These are phyloP conservation scores for Lophium mytilinum DNA, from an alignment of 495 filamentous ascomycete species.

Conservation along the genomic window DNA sequence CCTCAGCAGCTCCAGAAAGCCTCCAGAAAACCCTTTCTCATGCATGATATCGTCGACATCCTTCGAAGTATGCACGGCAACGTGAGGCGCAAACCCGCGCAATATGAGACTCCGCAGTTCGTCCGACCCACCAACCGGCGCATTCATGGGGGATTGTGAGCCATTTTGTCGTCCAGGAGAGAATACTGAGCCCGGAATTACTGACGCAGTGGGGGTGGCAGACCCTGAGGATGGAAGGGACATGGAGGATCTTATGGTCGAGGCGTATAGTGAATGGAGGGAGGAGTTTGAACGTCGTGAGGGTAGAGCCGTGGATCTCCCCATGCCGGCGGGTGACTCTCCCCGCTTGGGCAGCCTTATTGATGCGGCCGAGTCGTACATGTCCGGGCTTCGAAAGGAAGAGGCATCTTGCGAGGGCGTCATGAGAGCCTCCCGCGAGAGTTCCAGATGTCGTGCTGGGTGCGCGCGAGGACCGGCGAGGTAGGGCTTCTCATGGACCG, in stretches of 20 bases:
- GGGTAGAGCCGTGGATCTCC: constrained; percentile 33
- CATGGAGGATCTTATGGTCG: constrained; percentile 31
- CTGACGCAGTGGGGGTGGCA: constrained; percentile 27
- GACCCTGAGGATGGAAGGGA: constrained; percentile 28
- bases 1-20: constrained; percentile 74
- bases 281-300: constrained; percentile 37
- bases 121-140: constrained; percentile 27
- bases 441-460: constrained; percentile 6
- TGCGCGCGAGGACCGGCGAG: constrained; percentile 11
- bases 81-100: constrained; percentile 76
- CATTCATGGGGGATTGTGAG: constrained; percentile 12
- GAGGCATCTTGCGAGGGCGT: constrained; percentile 54
- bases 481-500: constrained; percentile 14
- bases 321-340: constrained; percentile 37
- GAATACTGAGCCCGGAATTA: constrained; percentile 31
- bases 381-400: constrained; percentile 53
- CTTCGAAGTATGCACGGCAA: constrained; percentile 71
- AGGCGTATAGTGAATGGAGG: constrained; percentile 36
- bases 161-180: constrained; percentile 27
- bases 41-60: constrained; percentile 74
- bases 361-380: constrained; percentile 46
- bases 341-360: constrained; percentile 47
- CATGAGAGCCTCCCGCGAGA: constrained; percentile 40
- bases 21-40: constrained; percentile 77
- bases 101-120: constrained; percentile 69